phyloP scores from a whole-genome alignment of 2,329 filamentous ascomycete species.

The Cladorrhinum sp. region DNA sequence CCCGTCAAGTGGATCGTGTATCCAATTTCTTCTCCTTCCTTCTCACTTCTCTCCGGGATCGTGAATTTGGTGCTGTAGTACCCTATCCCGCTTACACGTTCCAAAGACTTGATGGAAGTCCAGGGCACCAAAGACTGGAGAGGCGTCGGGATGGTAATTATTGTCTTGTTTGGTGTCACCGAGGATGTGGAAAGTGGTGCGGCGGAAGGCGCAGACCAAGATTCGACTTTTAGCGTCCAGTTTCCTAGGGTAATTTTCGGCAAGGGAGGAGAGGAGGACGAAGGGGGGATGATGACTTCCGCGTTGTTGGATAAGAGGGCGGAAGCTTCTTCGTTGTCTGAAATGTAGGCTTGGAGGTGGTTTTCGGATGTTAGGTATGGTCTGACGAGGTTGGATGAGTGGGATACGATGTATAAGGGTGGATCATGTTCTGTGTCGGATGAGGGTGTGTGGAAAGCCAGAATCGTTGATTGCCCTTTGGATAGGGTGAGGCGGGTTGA shows the following conservation, averaged over 20 bases:
- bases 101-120: constrained; percentile 8
- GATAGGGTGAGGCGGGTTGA: constrained; percentile 7
- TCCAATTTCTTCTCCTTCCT: neutral
- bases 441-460: constrained; percentile 6
- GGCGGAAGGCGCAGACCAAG: constrained; percentile 10
- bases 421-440: neutral
- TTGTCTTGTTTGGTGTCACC: neutral
- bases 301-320: constrained; percentile 10
- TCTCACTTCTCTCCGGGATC: neutral
- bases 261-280: neutral
- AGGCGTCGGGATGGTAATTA: neutral
- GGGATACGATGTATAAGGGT: constrained; percentile 4
- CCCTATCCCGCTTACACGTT: constrained; percentile 16
- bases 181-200: neutral
- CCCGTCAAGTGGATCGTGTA: constrained; percentile 19
- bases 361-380: neutral
- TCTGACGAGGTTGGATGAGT: constrained; percentile 1
- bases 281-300: constrained; percentile 2
- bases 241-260: constrained; percentile 4
- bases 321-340: neutral
- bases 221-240: constrained; percentile 16
- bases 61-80: constrained; percentile 12
- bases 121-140: constrained; percentile 12
- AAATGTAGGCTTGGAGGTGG: neutral
- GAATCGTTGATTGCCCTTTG: constrained; percentile 13